These are phyloP conservation scores for Spergularia bocconei DNA, from an alignment of 148 eudicot species.

Conservation along the genomic window DNA sequence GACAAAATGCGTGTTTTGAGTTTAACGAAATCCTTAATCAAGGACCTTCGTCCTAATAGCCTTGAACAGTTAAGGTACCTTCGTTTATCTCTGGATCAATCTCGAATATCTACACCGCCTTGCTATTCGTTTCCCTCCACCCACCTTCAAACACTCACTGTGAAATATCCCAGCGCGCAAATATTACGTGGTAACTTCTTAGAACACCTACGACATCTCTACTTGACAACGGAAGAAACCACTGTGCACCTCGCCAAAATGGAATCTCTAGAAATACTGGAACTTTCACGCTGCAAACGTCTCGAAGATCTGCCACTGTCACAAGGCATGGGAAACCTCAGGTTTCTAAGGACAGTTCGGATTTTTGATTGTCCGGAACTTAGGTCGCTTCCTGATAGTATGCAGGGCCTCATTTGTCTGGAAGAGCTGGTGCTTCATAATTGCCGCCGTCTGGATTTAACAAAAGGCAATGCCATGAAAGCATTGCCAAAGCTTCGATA, in stretches of 20 bases:
- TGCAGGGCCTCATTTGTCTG: neutral
- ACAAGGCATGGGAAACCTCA: neutral
- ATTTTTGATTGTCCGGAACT: constrained; percentile 9
- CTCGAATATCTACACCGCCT: too few relatives aligned
- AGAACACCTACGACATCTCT: neutral
- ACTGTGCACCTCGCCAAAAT: too few relatives aligned
- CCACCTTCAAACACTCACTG: too few relatives aligned
- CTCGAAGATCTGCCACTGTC: neutral
- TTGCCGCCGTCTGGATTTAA: neutral
- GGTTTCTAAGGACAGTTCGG: neutral
- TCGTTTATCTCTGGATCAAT: too few relatives aligned
- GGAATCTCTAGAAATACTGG: neutral
- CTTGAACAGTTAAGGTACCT: too few relatives aligned
- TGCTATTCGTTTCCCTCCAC: too few relatives aligned
- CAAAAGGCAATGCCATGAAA: neutral
- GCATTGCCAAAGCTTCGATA: neutral
- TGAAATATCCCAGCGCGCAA: too few relatives aligned
- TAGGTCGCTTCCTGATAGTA: neutral
- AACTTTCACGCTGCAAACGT: neutral
- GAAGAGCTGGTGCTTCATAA: constrained; percentile 9
- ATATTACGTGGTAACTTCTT: too few relatives aligned
- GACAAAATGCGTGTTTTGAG: too few relatives aligned
- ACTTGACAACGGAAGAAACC: constrained; percentile 2
- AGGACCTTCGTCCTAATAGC: too few relatives aligned
- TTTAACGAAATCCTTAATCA: neutral